Evolutionary conservation across 2,329 filamentous ascomycete genomes (phyloP), one percentile per base, ranked within the genome.

Genomic region (Cryphonectria radicalis): DNA sequence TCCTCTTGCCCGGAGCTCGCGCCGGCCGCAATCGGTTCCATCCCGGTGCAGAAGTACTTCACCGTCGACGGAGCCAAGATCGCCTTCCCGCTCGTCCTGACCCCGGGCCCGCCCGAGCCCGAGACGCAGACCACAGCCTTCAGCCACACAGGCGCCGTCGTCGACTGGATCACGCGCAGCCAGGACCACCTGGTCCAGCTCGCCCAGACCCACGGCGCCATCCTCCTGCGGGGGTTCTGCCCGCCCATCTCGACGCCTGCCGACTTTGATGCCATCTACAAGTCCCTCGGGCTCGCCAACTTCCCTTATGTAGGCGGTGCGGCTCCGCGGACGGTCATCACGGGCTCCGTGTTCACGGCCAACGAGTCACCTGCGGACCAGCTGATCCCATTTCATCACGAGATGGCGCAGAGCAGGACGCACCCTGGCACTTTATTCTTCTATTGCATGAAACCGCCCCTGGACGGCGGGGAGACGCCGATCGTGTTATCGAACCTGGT

Each of bases 91-190:
- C 66, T 73, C 17, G 69, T 73, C 10, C 57, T 71, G 43, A 71
- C 46, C 1, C 71, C 71, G 11, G 71, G 66, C 2, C 72, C 74
- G 5, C 68, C 74, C 1, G 75, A 77, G 68, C 73, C 74, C n/a
- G 73, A 76, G 35, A 62, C 32, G 2, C 57, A 46, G 7, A 46
- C 66, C 11, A 46, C 63, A 8, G 53, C 66, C 3, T 63, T 67
- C 66, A 37, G 4, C 8, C 55, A 70, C 4, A 71, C 63, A 4
- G 71, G 60, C 22, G 63, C 55, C 8, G 69, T 73, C 8, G 59
- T 60, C 11, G 63, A 55, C 28, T 73, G 71, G 71, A 63, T 73
- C 63, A 46, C 62, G 7, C 63, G 25, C 32, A 69, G 71, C 14
- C 71, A 64, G 63, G 19, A 17, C 28, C 43, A 64, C 5, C 59